These are phyloP conservation scores for Solanum sejunctum DNA, from an alignment of 257 asterid species.

Conservation along the genomic window DNA sequence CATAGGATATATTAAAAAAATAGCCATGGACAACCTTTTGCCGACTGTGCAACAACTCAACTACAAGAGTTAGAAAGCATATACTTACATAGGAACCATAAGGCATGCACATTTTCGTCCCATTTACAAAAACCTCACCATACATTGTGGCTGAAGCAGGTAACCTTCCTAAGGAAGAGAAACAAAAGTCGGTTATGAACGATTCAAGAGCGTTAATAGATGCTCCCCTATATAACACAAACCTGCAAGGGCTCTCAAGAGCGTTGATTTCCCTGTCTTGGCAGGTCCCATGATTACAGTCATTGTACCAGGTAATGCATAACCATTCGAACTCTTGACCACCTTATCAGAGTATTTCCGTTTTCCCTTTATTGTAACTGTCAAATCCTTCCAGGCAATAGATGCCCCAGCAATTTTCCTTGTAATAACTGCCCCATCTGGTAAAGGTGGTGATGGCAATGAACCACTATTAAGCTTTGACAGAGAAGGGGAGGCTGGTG, in stretches of 20 bases:
- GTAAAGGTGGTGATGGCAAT: slow-evolving; percentile 75
- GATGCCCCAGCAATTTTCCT: slow-evolving; percentile 80
- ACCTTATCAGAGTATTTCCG: slow-evolving; percentile 87
- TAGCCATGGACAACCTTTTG: not conserved
- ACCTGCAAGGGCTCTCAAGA: slow-evolving; percentile 95
- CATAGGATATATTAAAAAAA: not conserved
- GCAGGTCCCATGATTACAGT: slow-evolving; percentile 99
- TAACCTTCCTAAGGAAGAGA: slow-evolving; percentile 59
- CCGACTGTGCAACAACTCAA: not conserved
- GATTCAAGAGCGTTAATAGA: not conserved
- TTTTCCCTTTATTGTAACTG: slow-evolving; percentile 84
- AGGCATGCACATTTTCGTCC: slow-evolving; percentile 53
- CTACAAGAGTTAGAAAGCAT: not conserved
- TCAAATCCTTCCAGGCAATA: slow-evolving; percentile 91
- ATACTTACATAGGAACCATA: slow-evolving; percentile 85
- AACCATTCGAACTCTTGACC: slow-evolving; percentile 85
- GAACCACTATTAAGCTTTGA: slow-evolving; percentile 85
- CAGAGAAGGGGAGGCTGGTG: slow-evolving; percentile 78
- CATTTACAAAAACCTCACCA: slow-evolving; percentile 89
- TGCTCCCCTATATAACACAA: not conserved
- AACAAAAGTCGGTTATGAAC: not conserved
- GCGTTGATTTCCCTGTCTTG: slow-evolving; percentile 97
- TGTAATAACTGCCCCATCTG: slow-evolving; percentile 50
- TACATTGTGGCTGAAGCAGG: slow-evolving; percentile 71
- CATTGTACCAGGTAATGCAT: slow-evolving; percentile 95